Percentiles rank a stretch among this genome's conserved stretches.
phyloP scores from a whole-genome alignment of 2,329 filamentous ascomycete genomes.

The Allantophomopsis cytisporea region DNA sequence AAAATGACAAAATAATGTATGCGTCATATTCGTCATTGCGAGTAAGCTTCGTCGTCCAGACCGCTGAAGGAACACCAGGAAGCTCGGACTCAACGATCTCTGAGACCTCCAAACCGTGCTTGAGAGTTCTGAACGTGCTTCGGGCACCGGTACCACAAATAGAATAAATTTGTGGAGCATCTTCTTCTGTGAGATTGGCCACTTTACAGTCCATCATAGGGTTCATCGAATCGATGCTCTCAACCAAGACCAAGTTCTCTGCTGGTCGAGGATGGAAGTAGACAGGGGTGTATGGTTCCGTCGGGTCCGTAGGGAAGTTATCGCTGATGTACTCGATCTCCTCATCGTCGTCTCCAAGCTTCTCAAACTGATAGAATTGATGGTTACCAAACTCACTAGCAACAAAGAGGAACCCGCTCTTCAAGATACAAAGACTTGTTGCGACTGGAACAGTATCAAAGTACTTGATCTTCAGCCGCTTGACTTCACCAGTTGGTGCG shows the following conservation, averaged over 20 bases:
- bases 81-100: constrained; percentile 93
- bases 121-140: constrained; percentile 82
- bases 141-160: constrained; percentile 79
- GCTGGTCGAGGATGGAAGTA: constrained; percentile 74
- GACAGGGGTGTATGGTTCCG: constrained; percentile 57
- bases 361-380: constrained; percentile 93
- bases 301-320: constrained; percentile 63
- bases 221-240: constrained; percentile 80
- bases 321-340: constrained; percentile 80
- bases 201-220: constrained; percentile 86
- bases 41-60: constrained; percentile 89
- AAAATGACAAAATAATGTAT: constrained; percentile 90
- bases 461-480: constrained; percentile 83
- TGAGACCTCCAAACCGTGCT: constrained; percentile 84
- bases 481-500: constrained; percentile 68
- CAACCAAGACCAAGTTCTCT: constrained; percentile 73
- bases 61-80: constrained; percentile 74
- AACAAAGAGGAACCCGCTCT: constrained; percentile 89
- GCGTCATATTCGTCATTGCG: constrained; percentile 76
- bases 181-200: constrained; percentile 79
- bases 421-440: constrained; percentile 78
- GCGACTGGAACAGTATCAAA: constrained; percentile 92
- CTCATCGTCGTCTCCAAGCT: constrained; percentile 88
- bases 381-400: constrained; percentile 89
- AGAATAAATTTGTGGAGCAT: constrained; percentile 92